phyloP scores from a whole-genome alignment of 2,329 filamentous ascomycete species.

The Xylariaceae sp. region DNA sequence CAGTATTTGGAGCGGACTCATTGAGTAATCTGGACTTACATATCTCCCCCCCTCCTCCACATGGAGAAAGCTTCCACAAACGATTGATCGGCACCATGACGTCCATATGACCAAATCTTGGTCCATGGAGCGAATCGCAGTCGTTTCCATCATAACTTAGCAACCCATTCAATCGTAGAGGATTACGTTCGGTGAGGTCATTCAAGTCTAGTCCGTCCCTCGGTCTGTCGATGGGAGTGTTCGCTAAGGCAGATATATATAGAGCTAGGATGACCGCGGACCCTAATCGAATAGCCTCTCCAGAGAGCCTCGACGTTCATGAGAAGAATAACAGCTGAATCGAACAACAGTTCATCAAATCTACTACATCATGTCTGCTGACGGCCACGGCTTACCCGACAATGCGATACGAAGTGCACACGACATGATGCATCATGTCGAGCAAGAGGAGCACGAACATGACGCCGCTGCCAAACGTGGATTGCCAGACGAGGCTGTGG shows the following conservation, averaged over 20 bases:
- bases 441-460: slow-evolving; percentile 30
- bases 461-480: slow-evolving; percentile 28
- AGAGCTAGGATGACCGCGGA: no score
- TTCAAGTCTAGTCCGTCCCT: not conserved
- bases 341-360: not conserved
- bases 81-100: slow-evolving; percentile 17
- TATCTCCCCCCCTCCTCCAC: slow-evolving; percentile 11
- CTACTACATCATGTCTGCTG: slow-evolving; percentile 24
- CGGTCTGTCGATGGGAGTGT: not conserved
- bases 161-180: not conserved
- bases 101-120: slow-evolving; percentile 14
- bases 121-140: slow-evolving; percentile 10
- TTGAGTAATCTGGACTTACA: no score
- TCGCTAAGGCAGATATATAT: no score
- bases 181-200: slow-evolving; percentile 20
- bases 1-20: no score
- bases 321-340: not conserved
- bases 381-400: slow-evolving; percentile 27
- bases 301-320: not conserved
- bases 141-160: not conserved
- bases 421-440: slow-evolving; percentile 31
- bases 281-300: no score
- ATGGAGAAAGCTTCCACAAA: not conserved
- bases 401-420: slow-evolving; percentile 21
- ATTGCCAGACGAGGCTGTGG: slow-evolving; percentile 24